These are phyloP conservation scores for Sisymbrium altissimum DNA, from an alignment of 345 rosid species.

Conservation along the genomic window DNA sequence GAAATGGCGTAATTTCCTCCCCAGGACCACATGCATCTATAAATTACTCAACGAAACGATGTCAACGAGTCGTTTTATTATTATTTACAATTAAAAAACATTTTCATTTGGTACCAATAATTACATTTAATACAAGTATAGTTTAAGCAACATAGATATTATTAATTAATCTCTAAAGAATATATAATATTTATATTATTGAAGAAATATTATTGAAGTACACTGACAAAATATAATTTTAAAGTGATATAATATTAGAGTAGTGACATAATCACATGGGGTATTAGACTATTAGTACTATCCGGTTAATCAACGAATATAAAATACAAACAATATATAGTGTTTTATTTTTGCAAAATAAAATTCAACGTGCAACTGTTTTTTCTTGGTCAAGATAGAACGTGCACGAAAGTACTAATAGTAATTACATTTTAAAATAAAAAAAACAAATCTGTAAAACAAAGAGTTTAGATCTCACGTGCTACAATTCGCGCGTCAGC, in stretches of 20 bases:
- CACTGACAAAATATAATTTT: background rate
- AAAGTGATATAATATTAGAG: background rate
- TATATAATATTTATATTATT: background rate
- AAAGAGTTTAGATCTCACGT: background rate
- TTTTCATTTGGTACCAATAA: background rate
- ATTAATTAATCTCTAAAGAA: background rate
- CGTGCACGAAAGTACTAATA: conserved; percentile 26
- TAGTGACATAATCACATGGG: conserved; percentile 23
- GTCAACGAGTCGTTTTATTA: conserved; percentile 28
- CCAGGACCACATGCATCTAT: conserved; percentile 15
- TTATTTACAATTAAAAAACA: background rate
- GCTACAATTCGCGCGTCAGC: background rate
- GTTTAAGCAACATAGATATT: background rate
- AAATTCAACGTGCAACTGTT: conserved; percentile 12
- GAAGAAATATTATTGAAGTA: background rate
- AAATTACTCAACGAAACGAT: conserved; percentile 15
- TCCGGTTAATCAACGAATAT: background rate
- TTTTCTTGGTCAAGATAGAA: conserved; percentile 22
- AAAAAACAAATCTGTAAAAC: background rate
- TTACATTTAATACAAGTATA: background rate
- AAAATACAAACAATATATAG: background rate
- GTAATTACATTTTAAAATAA: no score
- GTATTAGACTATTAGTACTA: conserved; percentile 7
- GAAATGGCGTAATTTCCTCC: conserved; percentile 23
- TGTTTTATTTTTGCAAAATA: background rate